These are phyloP conservation scores for Emmonsiellopsis sp. DNA, from an alignment of 2,329 filamentous ascomycete species.

Conservation along the genomic window DNA sequence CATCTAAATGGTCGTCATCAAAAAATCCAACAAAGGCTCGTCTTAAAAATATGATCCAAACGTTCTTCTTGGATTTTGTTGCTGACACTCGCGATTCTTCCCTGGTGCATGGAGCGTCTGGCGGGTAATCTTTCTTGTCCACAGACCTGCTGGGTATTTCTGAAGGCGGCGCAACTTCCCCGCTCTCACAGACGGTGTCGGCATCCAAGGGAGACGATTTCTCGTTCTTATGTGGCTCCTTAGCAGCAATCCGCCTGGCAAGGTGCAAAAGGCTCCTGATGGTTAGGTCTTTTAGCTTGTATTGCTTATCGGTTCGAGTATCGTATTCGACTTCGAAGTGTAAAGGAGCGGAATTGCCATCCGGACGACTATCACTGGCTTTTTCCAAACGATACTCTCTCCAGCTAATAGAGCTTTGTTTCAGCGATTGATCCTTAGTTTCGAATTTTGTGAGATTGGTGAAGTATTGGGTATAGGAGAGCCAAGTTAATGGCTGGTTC, in stretches of 20 bases:
- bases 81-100: not conserved
- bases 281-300: constrained; percentile 71
- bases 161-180: not conserved
- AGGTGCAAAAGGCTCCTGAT: constrained; percentile 71
- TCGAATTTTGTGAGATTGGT: constrained; percentile 90
- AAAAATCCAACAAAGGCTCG: constrained; percentile 13
- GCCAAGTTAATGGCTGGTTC: constrained; percentile 67
- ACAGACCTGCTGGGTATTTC: not conserved
- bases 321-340: constrained; percentile 79
- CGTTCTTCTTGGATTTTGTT: constrained; percentile 3
- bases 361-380: constrained; percentile 35
- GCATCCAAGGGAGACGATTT: not conserved
- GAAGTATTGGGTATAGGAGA: constrained; percentile 81
- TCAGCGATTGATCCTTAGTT: constrained; percentile 43
- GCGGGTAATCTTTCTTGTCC: not conserved
- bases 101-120: not conserved
- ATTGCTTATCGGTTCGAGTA: constrained; percentile 66
- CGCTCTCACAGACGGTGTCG: not conserved
- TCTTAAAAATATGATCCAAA: constrained; percentile 12
- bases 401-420: constrained; percentile 21
- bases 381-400: constrained; percentile 43
- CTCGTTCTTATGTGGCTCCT: constrained; percentile 21
- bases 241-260: constrained; percentile 68
- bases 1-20: constrained; percentile 4
- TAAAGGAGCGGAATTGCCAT: constrained; percentile 24